Evolutionary conservation across 1,284 basidiomycete species (phyloP).

Genomic region (Mycosarcoma mackinlayi): DNA sequence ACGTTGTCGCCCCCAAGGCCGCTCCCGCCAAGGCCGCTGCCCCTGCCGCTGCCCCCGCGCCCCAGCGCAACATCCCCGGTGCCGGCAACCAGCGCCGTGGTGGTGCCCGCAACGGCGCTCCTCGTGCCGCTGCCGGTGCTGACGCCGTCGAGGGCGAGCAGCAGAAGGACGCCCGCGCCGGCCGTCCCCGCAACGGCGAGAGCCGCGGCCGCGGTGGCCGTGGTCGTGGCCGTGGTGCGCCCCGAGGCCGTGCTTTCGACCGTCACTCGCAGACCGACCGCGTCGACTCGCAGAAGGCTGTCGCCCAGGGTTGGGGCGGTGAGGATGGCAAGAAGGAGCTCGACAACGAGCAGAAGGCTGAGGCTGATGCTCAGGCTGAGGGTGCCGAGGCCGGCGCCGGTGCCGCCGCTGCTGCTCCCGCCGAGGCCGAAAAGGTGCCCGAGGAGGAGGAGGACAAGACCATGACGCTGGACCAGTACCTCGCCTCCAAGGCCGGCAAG

Average conservation of each 20-base stretch:
- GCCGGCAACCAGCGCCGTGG: constrained; percentile 54
- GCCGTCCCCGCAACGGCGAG: constrained; percentile 39
- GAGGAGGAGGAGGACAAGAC: constrained; percentile 95
- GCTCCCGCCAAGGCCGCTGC: constrained; percentile 61
- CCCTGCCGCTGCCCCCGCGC: constrained; percentile 48
- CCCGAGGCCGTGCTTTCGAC: constrained; percentile 79
- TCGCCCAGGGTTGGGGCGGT: constrained; percentile 90
- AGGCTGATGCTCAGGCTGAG: constrained; percentile 63
- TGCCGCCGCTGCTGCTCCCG: constrained; percentile 62
- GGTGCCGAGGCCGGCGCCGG: constrained; percentile 62
- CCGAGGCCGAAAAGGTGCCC: constrained; percentile 59
- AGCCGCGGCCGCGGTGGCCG: constrained; percentile 70
- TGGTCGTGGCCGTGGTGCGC: constrained; percentile 72
- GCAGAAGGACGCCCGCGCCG: constrained; percentile 45
- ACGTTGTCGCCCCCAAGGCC: constrained; percentile 49
- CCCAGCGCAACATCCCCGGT: constrained; percentile 60
- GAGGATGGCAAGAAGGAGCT: constrained; percentile 83
- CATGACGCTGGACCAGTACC: constrained; percentile 81
- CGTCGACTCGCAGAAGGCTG: constrained; percentile 86
- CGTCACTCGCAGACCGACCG: constrained; percentile 83
- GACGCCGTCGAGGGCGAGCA: constrained; percentile 49
- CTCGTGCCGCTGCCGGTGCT: constrained; percentile 41
- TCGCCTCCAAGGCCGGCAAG: constrained; percentile 76
- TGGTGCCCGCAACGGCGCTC: constrained; percentile 48
- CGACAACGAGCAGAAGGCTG: constrained; percentile 79